Conservation (phyloP, 2,329 filamentous ascomycete species). For the Curvularia spicifera region DNA sequence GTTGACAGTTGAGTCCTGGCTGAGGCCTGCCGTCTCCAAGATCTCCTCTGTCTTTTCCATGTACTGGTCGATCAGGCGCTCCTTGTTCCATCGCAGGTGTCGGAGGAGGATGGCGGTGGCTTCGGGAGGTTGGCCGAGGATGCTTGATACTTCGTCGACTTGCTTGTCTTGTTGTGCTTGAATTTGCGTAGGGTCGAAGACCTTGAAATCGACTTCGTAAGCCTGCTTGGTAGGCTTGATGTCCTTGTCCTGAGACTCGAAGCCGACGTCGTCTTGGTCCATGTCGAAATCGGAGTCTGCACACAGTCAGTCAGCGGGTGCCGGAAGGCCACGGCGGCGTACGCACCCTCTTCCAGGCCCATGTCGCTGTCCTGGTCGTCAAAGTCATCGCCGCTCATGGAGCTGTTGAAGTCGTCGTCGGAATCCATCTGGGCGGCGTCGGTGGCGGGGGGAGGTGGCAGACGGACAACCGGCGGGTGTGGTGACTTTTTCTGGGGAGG, state of each 20-base stretch:
- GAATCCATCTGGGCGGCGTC: constrained; percentile 77
- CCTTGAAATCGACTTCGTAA: constrained; percentile 84
- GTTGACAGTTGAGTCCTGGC: constrained; percentile 53
- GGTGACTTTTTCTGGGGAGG: constrained; percentile 43
- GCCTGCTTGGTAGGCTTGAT: constrained; percentile 74
- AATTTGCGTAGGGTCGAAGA: constrained; percentile 81
- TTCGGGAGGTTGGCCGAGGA: constrained; percentile 87
- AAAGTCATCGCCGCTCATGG: constrained; percentile 76
- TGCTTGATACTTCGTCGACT: constrained; percentile 87
- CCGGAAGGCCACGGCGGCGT: background rate
- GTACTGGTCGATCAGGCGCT: constrained; percentile 91
- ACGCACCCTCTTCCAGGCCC: constrained; percentile 53
- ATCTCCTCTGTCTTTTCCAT: constrained; percentile 86
- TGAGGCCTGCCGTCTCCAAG: constrained; percentile 83
- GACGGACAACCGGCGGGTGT: constrained; percentile 19
- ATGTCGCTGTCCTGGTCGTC: constrained; percentile 79
- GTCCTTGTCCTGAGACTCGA: constrained; percentile 71
- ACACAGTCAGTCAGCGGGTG: constrained; percentile 5
- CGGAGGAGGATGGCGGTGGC: constrained; percentile 89
- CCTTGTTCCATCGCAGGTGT: constrained; percentile 94
- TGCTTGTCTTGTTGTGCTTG: constrained; percentile 84
- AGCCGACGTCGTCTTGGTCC: constrained; percentile 67
- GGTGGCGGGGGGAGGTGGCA: constrained; percentile 45
- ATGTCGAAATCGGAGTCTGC: constrained; percentile 59
- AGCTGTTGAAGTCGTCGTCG: constrained; percentile 91